Evolutionary conservation across 495 filamentous ascomycete genomes (phyloP), one percentile per base, ranked within the genome.

Genomic region (Podospora bellae-mahoneyi): DNA sequence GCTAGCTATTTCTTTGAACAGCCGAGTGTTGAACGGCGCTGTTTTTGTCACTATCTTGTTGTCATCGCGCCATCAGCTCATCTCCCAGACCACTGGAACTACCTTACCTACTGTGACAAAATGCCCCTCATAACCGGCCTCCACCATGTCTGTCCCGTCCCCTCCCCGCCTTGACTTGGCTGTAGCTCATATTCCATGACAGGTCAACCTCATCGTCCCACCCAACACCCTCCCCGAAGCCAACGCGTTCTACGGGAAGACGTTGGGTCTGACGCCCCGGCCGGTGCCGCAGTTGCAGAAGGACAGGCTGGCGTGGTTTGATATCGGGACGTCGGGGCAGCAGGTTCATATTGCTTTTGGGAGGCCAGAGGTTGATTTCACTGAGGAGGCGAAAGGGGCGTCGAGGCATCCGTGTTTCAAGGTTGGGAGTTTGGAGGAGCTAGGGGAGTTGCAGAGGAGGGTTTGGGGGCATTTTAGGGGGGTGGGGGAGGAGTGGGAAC

Each of bases 301-400:
- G 34, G 84, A 80, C 2, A 81, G 76, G 0, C 75, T 88, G 1
- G 76, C 82, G 15, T 90, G 87, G 86, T 89, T 89, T 78, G 82
- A 90, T 68, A 85, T 89, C 62, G 82, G 73, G 2, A 73, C 79
- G 2, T 83, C 82, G 15, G 84, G 86, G 4, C 87, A 90, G 71
- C 87, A 90, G 73, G 75, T 90, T 10, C 87, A 90, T 64, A 76
- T 90, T 16, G 83, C 80, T 0, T 81, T 83, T 56, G 84, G 83
- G 0, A 60, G 74, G 1, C 60, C 66, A 10, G 71, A 73, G 0
- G 57, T 26, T 0, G 78, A 80, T 3, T 86, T 85, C 62, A 83
- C 87, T 39, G 60, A 39, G 1, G 65, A 64, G 3, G 70, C 72
- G 13, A 44, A 63, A 15, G 71, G 75, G 1, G 78, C 81, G 5